A percentile compares a stretch with the other conserved stretches of the same genome.
These are phyloP conservation scores for Aspergillus hortae DNA, from an alignment of 2,329 filamentous ascomycete genomes.

Conservation along the genomic window DNA sequence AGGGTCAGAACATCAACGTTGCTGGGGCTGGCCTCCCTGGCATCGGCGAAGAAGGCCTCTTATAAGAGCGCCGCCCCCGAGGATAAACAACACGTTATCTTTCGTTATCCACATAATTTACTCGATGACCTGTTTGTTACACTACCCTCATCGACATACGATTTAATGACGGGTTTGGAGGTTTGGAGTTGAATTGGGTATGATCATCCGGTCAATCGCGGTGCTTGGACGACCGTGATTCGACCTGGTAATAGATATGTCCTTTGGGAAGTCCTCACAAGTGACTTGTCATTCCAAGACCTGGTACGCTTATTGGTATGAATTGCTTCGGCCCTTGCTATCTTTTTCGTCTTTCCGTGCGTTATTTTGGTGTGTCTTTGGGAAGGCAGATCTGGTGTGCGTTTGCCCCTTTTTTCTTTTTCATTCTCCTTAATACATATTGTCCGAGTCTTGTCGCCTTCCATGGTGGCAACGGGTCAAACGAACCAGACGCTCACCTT, in stretches of 20 bases:
- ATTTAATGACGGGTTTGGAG: conserved; percentile 29
- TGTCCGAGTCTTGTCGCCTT: background rate
- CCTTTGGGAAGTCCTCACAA: conserved; percentile 3
- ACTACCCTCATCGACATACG: conserved; percentile 24
- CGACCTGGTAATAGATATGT: conserved; percentile 14
- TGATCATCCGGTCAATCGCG: conserved; percentile 15
- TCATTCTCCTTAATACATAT: background rate
- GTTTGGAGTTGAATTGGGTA: conserved; percentile 27
- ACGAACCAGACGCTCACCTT: too few species aligned
- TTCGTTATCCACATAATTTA: conserved; percentile 24
- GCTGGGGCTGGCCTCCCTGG: conserved; percentile 47
- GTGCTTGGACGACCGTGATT: conserved; percentile 11
- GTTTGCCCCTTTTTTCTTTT: background rate
- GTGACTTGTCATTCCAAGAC: conserved; percentile 13
- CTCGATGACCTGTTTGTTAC: conserved; percentile 19
- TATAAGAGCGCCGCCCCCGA: conserved; percentile 17
- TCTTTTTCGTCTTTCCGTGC: background rate
- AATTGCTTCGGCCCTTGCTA: conserved; percentile 20
- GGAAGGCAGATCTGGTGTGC: background rate
- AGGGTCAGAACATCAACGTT: conserved; percentile 46
- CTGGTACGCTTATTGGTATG: conserved; percentile 12
- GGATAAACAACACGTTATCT: conserved; percentile 5
- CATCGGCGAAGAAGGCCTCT: conserved; percentile 42
- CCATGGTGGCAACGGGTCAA: too few species aligned
- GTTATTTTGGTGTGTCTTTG: background rate